Base-by-base conservation (phyloP, 108 stramenopile genomes). In the Discostella stelligeroides region DNA sequence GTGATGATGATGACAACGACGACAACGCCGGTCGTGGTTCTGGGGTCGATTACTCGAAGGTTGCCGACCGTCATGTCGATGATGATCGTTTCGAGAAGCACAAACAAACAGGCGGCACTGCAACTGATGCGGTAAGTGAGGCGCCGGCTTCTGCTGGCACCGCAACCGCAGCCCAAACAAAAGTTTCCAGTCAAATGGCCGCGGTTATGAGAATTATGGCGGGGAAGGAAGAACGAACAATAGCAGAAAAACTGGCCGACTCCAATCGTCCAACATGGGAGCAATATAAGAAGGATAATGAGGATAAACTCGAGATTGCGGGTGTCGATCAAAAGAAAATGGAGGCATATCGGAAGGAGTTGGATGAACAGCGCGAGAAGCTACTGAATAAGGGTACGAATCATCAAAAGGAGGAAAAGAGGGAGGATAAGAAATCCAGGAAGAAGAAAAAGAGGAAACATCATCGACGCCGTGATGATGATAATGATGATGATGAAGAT, bases 181-280 rank as follows among this genome's bases (percentile, higher is more conserved):
- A 61, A 38, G 81, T 86, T 63, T 90, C 88, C 29, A 83, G 94
- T 40, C 92, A 96, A 64, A 97, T 97, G 88, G 95, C 97, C 46
- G 95, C 97, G n/a, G 96, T 98, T 17, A 81, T 95, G 80, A 70
- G 98, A 46, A 64, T 98, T 58, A 88, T 95, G 83, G 77, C 97
- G 7, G 98, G 98, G 14, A 82, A 85, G 61, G 94, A 89, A 54
- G 92, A 93, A 57, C 85, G 98, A 40, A 96, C 95, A 24, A 94
- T 98, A 42, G 85, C 87, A 7, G 92, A 98, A 63, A 97, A 96
- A 70, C 82, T 98, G 30, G 90, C 90, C 46, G 97, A 98, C 81
- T 80, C 89, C 38, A 97, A 97, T 72, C 87, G 98, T 18, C 95
- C 96, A 9, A 96, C 96, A 7, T 98, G 98, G 98, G 98, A 98